These are phyloP conservation scores for Gautieria morchelliformis DNA, from an alignment of 768 basidiomycete species.

Conservation along the genomic window DNA sequence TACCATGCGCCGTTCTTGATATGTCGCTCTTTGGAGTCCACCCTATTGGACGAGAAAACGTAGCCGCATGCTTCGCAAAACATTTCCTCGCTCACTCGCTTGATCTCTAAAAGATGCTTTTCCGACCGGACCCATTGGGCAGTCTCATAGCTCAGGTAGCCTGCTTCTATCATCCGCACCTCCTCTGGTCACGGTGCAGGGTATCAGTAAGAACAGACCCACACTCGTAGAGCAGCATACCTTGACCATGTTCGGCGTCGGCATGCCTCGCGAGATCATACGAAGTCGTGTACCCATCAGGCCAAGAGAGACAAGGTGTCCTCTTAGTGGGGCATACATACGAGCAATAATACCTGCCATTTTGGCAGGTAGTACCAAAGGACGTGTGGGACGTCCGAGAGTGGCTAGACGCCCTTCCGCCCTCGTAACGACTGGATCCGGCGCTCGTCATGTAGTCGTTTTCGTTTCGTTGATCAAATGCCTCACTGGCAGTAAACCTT, in stretches of 20 bases:
- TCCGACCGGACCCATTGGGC: not conserved
- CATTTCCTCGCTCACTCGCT: not conserved
- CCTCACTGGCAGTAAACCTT: no score
- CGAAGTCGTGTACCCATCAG: not conserved
- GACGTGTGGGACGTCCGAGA: no score
- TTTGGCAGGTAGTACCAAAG: not conserved
- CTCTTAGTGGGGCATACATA: not conserved
- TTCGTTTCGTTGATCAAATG: no score
- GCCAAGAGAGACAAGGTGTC: not conserved
- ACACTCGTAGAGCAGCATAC: not conserved
- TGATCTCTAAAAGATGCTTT: not conserved
- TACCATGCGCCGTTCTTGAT: not conserved
- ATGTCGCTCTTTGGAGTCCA: not conserved
- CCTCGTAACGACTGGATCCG: no score
- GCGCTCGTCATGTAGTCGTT: no score
- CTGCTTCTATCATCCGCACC: not conserved
- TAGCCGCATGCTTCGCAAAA: not conserved
- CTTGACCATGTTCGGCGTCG: not conserved
- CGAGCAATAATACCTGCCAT: not conserved
- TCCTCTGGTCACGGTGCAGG: not conserved
- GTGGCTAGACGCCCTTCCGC: no score
- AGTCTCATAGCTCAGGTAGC: not conserved
- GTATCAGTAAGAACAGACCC: not conserved
- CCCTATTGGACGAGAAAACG: not conserved
- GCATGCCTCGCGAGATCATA: conserved; percentile 1